A percentile compares a stretch with the other conserved stretches of the same genome.
These are phyloP conservation scores for Letharia lupina DNA, from an alignment of 495 filamentous ascomycete species.

Conservation along the genomic window DNA sequence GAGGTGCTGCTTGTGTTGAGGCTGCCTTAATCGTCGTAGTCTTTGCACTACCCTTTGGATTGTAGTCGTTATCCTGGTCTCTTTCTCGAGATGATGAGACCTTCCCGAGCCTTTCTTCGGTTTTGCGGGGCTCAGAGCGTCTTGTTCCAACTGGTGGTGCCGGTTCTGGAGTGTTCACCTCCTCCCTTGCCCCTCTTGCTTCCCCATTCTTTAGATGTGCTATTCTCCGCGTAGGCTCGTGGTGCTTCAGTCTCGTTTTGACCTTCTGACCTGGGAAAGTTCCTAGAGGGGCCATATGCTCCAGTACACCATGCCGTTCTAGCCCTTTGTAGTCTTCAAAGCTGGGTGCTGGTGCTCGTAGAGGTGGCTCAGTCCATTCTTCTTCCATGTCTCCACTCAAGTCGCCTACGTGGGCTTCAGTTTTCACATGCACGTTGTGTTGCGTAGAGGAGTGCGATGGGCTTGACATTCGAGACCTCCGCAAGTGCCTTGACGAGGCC, in stretches of 20 bases:
- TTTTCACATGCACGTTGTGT: constrained; percentile 30
- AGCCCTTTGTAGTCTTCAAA: constrained; percentile 57
- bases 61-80: constrained; percentile 23
- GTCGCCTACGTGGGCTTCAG: constrained; percentile 25
- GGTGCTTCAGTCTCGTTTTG: constrained; percentile 32
- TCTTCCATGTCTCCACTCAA: constrained; percentile 34
- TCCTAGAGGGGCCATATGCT: constrained; percentile 63
- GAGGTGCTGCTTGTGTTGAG: constrained; percentile 23
- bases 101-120: constrained; percentile 23
- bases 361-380: constrained; percentile 63
- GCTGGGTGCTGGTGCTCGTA: constrained; percentile 55
- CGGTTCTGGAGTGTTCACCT: constrained; percentile 27
- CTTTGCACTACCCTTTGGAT: constrained; percentile 12
- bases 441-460: constrained; percentile 36
- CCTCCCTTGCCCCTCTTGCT: constrained; percentile 19
- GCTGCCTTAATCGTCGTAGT: constrained; percentile 16
- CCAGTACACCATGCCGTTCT: constrained; percentile 54
- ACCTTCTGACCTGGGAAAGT: constrained; percentile 47
- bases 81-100: constrained; percentile 23
- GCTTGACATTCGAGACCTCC: constrained; percentile 42
- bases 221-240: constrained; percentile 20
- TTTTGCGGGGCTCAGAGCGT: constrained; percentile 31
- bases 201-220: constrained; percentile 25
- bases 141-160: constrained; percentile 22
- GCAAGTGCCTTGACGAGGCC: constrained; percentile 29